Evolutionary conservation across 345 rosid genomes (phyloP).

Genomic region (Gossypium turneri): DNA sequence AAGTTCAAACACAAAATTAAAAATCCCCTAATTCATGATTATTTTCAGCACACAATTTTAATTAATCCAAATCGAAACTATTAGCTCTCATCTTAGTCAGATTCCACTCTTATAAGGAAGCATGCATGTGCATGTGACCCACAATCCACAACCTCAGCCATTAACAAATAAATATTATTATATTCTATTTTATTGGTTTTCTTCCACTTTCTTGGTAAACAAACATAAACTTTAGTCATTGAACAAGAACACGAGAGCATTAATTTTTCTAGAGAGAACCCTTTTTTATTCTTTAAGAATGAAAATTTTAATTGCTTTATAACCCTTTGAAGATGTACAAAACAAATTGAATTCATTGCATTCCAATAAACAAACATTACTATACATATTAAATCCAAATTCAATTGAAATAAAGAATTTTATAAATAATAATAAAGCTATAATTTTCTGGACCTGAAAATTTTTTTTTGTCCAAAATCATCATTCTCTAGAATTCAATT

Average conservation of each 20-base stretch:
- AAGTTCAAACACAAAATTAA: background rate
- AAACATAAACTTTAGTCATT: background rate
- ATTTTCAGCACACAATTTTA: background rate
- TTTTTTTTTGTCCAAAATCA: too few species aligned
- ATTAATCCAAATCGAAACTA: background rate
- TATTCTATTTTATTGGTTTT: background rate
- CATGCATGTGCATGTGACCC: background rate
- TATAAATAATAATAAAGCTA: background rate
- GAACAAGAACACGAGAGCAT: background rate
- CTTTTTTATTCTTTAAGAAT: background rate
- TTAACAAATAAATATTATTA: background rate
- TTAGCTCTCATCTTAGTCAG: conserved; percentile 11
- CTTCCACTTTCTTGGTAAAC: conserved; percentile 7
- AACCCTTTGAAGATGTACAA: conserved; percentile 5
- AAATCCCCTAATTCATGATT: background rate
- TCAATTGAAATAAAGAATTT: background rate
- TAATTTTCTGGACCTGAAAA: background rate
- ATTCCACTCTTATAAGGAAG: conserved; percentile 2
- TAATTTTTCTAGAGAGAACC: background rate
- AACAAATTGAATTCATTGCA: background rate
- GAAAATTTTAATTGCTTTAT: background rate
- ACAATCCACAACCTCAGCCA: background rate
- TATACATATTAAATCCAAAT: conserved; percentile 2
- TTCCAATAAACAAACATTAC: background rate
- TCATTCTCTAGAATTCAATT: background rate